Base-by-base conservation (phyloP, 305 asterid genomes). In the Salvia sclarea region DNA sequence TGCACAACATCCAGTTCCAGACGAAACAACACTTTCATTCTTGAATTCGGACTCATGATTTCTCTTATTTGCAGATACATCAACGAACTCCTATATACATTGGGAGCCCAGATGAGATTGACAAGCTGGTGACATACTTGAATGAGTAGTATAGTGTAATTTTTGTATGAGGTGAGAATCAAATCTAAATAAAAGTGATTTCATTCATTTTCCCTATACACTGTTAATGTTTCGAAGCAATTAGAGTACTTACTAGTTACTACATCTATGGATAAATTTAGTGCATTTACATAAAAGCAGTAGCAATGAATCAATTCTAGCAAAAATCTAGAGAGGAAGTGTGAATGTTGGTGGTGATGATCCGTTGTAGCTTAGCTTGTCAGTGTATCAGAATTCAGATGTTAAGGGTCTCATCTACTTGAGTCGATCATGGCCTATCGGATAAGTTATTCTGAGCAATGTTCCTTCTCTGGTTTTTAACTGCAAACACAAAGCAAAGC, bases 31-130 rank as follows among this genome's bases (percentile, higher is more conserved):
- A n/a, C n/a, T n/a, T n/a, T n/a, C n/a, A n/a, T n/a, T n/a, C n/a
- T n/a, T n/a, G n/a, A n/a, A n/a, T n/a, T n/a, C n/a, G n/a, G n/a
- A n/a, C n/a, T n/a, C 10, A 40, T 56, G 40, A 53, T 33, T 53
- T 49, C 6, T 65, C 14, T 41, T 6, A 70, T 69, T 41, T 70
- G 79, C 87, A 92, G 98, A 78, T 92, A 69, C 97, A 92, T 76
- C 98, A 89, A 66, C 86, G 93, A 0, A 85, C 91, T 0, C 93
- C 96, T 30, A 85, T 92, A 63, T 92, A 82, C 79, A 71, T 92
- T 8, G 97, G 98, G 75, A 89, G 97, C 86, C 86, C 86, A 11
- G 90, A 85, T 72, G 96, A 89, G 73, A 62, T 88, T 0, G 86
- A 86, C 45, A 86, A 85, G 54, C 80, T 89, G 66, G 84, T 82